Evolutionary conservation across 495 filamentous ascomycete species (phyloP).

Genomic region (Tuber indicum): DNA sequence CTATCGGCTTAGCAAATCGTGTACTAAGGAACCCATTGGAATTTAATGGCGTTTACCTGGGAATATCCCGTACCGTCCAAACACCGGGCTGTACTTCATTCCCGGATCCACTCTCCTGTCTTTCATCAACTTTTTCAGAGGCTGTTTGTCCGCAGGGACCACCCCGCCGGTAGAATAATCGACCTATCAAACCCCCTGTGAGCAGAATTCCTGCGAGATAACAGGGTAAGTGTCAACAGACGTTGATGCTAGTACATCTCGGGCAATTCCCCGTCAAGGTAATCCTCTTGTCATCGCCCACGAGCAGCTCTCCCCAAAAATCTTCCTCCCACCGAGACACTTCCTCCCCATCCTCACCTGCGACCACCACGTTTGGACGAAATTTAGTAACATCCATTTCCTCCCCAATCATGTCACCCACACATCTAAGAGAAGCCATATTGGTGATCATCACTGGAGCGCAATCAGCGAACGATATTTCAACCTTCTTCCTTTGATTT

Average conservation of each 20-base stretch:
- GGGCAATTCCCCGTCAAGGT: slow-evolving; percentile 69
- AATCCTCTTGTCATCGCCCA: slow-evolving; percentile 47
- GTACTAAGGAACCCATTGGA: neutral
- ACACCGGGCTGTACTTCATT: slow-evolving; percentile 31
- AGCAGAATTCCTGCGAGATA: neutral
- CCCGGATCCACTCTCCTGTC: slow-evolving; percentile 39
- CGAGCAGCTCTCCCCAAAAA: slow-evolving; percentile 64
- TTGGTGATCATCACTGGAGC: slow-evolving; percentile 71
- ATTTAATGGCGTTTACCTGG: neutral
- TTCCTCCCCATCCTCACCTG: slow-evolving; percentile 42
- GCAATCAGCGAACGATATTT: slow-evolving; percentile 72
- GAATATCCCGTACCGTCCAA: slow-evolving; percentile 34
- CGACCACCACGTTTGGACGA: slow-evolving; percentile 75
- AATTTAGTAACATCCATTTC: slow-evolving; percentile 73
- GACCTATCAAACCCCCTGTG: neutral
- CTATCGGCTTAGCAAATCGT: neutral
- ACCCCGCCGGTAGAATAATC: slow-evolving; percentile 24
- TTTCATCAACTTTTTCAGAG: slow-evolving; percentile 49
- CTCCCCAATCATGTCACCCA: slow-evolving; percentile 49
- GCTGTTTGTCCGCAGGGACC: slow-evolving; percentile 14
- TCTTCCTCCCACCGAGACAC: slow-evolving; percentile 68
- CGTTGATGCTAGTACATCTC: slow-evolving; percentile 52
- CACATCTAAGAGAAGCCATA: slow-evolving; percentile 59
- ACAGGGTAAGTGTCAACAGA: neutral
- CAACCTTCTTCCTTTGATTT: slow-evolving; percentile 10